Conservation (phyloP, 257 asterid genomes). For the Nicotiana benthamiana region DNA sequence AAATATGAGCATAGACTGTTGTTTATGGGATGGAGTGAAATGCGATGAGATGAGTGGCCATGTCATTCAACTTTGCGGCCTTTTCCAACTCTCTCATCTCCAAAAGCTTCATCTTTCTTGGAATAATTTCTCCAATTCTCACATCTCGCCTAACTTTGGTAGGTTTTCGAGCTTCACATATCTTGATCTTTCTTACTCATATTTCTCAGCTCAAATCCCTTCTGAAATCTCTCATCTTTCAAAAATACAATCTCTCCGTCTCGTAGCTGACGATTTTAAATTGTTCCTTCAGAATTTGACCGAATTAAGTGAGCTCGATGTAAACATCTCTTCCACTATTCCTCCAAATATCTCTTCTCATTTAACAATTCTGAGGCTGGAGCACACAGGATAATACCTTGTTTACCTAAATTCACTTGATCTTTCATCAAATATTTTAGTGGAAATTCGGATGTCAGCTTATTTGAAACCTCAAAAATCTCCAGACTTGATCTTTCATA, state of each 20-base stretch:
- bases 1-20: constrained; percentile 14
- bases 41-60: constrained; percentile 12
- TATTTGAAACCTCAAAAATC: background rate
- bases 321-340: constrained; percentile 8
- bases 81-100: constrained; percentile 12
- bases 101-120: constrained; percentile 12
- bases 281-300: constrained; percentile 1
- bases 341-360: constrained; percentile 20
- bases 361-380: constrained; percentile 1
- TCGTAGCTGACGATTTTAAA: constrained; percentile 7
- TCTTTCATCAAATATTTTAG: background rate
- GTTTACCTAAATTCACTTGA: background rate
- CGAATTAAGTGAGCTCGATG: background rate
- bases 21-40: constrained; percentile 16
- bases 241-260: constrained; percentile 4
- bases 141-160: constrained; percentile 10
- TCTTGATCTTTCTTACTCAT: constrained; percentile 17
- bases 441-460: background rate
- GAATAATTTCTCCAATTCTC: constrained; percentile 11
- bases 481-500: background rate
- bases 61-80: constrained; percentile 16
- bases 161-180: background rate
- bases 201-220: constrained; percentile 17
- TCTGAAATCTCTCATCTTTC: constrained; percentile 7
- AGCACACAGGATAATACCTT: background rate